phyloP scores from a whole-genome alignment of 2,329 filamentous ascomycete species.

The Dactylellina drechsleri region DNA sequence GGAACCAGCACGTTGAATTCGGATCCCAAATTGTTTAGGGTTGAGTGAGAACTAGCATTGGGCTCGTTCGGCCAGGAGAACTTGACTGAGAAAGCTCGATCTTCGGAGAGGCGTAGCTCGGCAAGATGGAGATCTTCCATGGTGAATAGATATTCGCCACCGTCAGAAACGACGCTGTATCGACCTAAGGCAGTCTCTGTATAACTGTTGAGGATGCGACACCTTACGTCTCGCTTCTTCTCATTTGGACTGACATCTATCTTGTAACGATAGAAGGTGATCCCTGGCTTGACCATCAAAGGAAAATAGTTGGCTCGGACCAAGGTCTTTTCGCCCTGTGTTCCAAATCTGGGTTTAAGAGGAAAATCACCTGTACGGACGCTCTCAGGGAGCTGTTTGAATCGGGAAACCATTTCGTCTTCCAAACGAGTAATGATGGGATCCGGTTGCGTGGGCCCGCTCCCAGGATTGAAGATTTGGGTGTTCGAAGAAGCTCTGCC shows the following conservation, averaged over 20 bases:
- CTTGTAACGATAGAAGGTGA: slow-evolving; percentile 21
- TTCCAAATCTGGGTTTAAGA: slow-evolving; percentile 38
- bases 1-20: slow-evolving; percentile 10
- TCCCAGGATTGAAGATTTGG: slow-evolving; percentile 19
- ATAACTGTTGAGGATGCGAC: slow-evolving; percentile 29
- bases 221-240: slow-evolving; percentile 5
- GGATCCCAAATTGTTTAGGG: slow-evolving; percentile 13
- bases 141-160: slow-evolving; percentile 19
- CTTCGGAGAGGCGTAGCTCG: neutral
- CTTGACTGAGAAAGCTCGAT: slow-evolving; percentile 17
- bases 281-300: slow-evolving; percentile 10
- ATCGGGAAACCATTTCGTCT: neutral
- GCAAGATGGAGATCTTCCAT: slow-evolving; percentile 21
- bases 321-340: slow-evolving; percentile 15
- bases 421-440: slow-evolving; percentile 14
- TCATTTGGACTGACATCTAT: slow-evolving; percentile 36
- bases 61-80: slow-evolving; percentile 37
- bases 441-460: slow-evolving; percentile 13
- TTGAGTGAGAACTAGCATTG: neutral
- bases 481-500: neutral
- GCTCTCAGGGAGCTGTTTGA: neutral
- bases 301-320: slow-evolving; percentile 43
- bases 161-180: slow-evolving; percentile 30
- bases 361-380: slow-evolving; percentile 26
- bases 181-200: slow-evolving; percentile 18